Evolutionary conservation across 2,329 filamentous ascomycete genomes (phyloP).

Genomic region (Cladobotryum mycophilum): DNA sequence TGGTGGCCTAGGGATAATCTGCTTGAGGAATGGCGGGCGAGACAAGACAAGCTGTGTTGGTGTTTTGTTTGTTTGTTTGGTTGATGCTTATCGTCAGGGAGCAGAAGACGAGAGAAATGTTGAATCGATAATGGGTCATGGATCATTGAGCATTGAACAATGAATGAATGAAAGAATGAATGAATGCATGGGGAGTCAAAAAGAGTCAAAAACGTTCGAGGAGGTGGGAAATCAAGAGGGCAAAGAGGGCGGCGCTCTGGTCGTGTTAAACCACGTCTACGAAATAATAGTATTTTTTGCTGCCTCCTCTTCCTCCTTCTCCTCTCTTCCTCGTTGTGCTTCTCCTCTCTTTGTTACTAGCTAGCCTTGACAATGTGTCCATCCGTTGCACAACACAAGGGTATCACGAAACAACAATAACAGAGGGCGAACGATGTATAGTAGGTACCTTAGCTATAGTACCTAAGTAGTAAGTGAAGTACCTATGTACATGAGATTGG

Average conservation of each 20-base stretch:
- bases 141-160: background rate
- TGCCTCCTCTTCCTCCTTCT: no score
- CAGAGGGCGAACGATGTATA: background rate
- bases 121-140: background rate
- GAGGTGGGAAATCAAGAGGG: no score
- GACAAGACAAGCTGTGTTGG: conserved; percentile 29
- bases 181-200: no score
- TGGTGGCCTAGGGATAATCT: conserved; percentile 24
- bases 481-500: no score
- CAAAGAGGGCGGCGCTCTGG: no score
- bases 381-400: background rate
- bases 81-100: conserved; percentile 3
- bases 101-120: conserved; percentile 5
- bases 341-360: background rate
- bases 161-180: no score
- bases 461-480: no score
- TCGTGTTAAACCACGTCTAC: no score
- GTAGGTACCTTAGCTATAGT: background rate
- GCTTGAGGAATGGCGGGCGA: conserved; percentile 31
- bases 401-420: background rate
- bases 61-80: background rate
- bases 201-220: no score
- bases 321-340: background rate
- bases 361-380: background rate
- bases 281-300: no score